Evolutionary conservation across 345 rosid genomes (phyloP).

Genomic region (Adansonia digitata): DNA sequence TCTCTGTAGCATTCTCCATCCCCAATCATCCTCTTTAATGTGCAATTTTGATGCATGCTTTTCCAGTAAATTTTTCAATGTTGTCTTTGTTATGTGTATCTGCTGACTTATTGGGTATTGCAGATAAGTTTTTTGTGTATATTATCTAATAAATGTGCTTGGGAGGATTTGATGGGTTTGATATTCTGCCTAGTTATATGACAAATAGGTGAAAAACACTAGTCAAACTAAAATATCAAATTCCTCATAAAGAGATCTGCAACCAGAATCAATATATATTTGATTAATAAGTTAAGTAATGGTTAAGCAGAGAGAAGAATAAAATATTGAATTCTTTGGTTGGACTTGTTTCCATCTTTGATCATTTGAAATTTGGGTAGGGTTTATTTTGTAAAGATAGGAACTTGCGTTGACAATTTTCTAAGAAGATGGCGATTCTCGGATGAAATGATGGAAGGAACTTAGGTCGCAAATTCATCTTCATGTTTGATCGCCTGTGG

Average conservation of each 20-base stretch:
- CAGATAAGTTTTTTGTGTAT: neutral
- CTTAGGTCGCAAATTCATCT: neutral
- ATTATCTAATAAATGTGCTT: neutral
- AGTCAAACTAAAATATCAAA: neutral
- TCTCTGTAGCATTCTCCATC: neutral
- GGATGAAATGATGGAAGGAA: neutral
- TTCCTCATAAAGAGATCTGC: neutral
- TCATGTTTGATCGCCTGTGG: neutral
- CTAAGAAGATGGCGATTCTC: neutral
- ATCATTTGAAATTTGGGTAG: neutral
- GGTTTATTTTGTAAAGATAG: neutral
- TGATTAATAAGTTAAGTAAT: neutral
- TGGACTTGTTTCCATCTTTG: neutral
- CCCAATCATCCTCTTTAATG: neutral
- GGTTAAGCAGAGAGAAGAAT: neutral
- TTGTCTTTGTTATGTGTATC: neutral
- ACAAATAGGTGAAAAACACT: neutral
- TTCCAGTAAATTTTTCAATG: neutral
- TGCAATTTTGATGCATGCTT: neutral
- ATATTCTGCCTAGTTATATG: neutral
- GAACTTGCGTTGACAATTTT: neutral
- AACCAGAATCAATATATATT: neutral
- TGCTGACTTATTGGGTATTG: neutral
- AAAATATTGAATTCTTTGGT: neutral
- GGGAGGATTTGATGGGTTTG: neutral